Evolutionary conservation across 306 rosid species (phyloP), one percentile per base, ranked within the genome.

Genomic region (Cucumis cinereus): DNA sequence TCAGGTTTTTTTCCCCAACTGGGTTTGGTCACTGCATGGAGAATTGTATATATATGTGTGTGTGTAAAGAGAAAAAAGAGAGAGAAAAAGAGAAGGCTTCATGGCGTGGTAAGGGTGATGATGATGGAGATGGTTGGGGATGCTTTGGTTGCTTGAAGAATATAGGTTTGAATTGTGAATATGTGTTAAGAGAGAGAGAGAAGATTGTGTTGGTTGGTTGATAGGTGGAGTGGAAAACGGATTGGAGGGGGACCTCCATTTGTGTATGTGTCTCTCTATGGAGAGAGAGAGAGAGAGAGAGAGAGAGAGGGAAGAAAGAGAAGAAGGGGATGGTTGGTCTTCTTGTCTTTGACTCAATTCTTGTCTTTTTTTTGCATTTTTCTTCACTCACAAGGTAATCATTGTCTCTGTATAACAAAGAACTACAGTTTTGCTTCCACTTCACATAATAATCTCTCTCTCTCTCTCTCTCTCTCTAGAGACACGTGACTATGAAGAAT

Each of bases 201-300:
- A 79, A 62, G 79, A 79, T 45, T 77, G 82, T 84, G 81, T 88
- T 89, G 84, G 97, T 91, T 91, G 92, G 95, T 84, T 81, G 93
- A 86, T 87, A 81, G 96, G 96, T 93, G 85, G 98, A 93, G 98
- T 93, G 98, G 93, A 83, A 89, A 93, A 93, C 98, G 98, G 96
- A 93, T 91, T 91, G 96, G 97, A 91, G 89, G 98, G 93, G 98
- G 98, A 88, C 98, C 98, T 90, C 89, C 88, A 26, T 83, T 74
- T 74, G 77, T 56, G 35, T 74, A 74, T 74, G 77, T 74, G 60
- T 72, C 76, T 71, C 59, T 24, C 20, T 35, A 11, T 10, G 28
- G 30, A 72, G 2, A 72, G 76, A 74, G 78, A 81, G 81, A 67
- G 23, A 66, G 75, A 85, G 76, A 61, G 58, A 77, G 55, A 26